Evolutionary conservation across 2,329 filamentous ascomycete species (phyloP), one percentile per base, ranked within the genome.

Genomic region (Paracamarosporium sp.): DNA sequence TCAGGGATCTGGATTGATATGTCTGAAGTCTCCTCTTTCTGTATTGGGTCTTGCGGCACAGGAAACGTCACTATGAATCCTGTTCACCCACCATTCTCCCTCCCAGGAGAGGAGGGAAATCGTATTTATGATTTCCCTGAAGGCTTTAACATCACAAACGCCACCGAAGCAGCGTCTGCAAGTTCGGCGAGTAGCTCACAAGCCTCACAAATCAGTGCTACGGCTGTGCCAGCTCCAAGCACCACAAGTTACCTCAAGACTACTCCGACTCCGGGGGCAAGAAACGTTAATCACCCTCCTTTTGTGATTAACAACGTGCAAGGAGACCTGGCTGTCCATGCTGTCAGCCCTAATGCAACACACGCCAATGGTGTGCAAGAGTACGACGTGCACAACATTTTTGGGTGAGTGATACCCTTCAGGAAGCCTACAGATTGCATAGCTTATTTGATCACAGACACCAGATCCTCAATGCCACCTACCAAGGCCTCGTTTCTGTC

Each of bases 341-440:
- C 91, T 1, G 83, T 93, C 25, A 88, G 86, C 58, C 90, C 91
- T 0, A 92, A 95, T 67, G 89, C 91, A 0, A 92, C 89, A 2
- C 90, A 95, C 68, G 80, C 85, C 44, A 90, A 91, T 64, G 91
- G 90, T 4, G 81, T 86, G 1, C 74, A 86, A 38, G 90, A 96
- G 71, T 96, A 96, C 70, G 91, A 96, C 70, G 86, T 91, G 25
- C 92, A 96, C 81, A 95, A 91, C 69, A 78, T 95, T 1, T 94
- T 61, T 47, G 74, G 75, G 57, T 61, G 54, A 40, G 60, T 53
- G 25, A 31, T n/a, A 20, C 0, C 15, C 8, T 17, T 30, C 27
- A 9, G 20, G 3, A 2, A 17, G 13, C 8, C 3, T 31, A 24
- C 17, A 4, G 11, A 30, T 28, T 31, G 7, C 28, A 25, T 41